Percentiles rank a stretch among this genome's conserved stretches.
These are phyloP conservation scores for Beauveria sp. DNA, from an alignment of 2,329 filamentous ascomycete species.

Conservation along the genomic window DNA sequence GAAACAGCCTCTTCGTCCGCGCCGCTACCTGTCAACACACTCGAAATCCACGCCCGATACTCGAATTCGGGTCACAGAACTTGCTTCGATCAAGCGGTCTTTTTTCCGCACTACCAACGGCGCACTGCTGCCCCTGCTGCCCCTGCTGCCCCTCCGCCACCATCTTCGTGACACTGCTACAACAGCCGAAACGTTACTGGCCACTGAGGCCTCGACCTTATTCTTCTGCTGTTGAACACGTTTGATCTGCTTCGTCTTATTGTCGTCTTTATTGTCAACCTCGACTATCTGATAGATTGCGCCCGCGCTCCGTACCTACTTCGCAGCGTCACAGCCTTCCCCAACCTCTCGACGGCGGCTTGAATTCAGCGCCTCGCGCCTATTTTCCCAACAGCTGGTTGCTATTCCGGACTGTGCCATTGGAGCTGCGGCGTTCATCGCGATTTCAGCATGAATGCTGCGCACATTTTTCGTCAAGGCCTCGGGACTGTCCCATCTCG, in stretches of 20 bases:
- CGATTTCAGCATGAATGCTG: slow-evolving; percentile 44
- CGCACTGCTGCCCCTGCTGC: not conserved
- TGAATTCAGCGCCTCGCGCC: not conserved
- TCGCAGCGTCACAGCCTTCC: not conserved
- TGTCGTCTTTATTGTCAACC: not conserved
- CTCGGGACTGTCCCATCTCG: slow-evolving; percentile 38
- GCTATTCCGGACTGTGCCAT: not conserved
- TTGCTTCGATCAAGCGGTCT: not conserved
- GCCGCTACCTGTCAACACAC: not conserved
- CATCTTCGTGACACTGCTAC: not conserved
- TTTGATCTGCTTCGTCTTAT: not conserved
- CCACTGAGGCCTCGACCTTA: not conserved
- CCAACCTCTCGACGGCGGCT: not conserved
- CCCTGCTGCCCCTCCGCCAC: not conserved
- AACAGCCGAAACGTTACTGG: not conserved
- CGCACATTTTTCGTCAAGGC: slow-evolving; percentile 53
- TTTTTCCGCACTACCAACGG: not conserved
- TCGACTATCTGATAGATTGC: not conserved
- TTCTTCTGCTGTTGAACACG: not conserved
- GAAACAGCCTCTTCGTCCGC: not conserved
- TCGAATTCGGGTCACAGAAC: not conserved
- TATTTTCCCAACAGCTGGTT: not conserved
- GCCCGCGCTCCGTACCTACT: not conserved
- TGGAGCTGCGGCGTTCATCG: not conserved
- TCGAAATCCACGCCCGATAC: not conserved